Base-by-base conservation (phyloP, 2,329 filamentous ascomycete species). In the Pseudophaeomoniella oleicola region DNA sequence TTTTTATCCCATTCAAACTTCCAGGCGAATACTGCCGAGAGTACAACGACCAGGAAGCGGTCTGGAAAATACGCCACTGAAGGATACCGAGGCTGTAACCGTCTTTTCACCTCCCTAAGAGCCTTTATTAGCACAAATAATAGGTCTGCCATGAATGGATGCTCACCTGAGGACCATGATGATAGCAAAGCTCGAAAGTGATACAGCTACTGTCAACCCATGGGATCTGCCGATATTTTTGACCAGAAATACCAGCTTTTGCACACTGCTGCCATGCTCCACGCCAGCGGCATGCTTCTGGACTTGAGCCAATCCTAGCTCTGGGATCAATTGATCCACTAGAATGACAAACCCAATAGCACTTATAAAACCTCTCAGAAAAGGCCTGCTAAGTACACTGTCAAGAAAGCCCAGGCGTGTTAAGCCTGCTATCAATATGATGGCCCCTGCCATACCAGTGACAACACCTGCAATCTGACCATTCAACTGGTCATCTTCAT, bases 321-420 rank as follows among this genome's bases (percentile, higher is more conserved):
- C 86, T 0, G 88, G 87, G 37, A 94, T 82, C 32, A 94, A 64
- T 59, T 98, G 90, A 55, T 96, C 90, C 22, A 96, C 84, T 29
- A 92, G 76, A 53, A 98, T 96, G 45, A 96, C 87, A 38, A 94
- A 83, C 34, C 90, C 90, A 53, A 98, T 92, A 35, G 90, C 90
- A 39, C 84, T 94, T 59, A 98, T 94, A 61, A 98, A 98, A 1
- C 90, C 90, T 41, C 90, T 71, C 38, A 96, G 61, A 49, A 98
- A 96, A 1, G 90, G 90, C 19, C 85, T 72, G 47, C 87, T 94
- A 22, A 98, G 69, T 9, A 98, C 87, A 50, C 85, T 94, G 53
- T 98, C 90, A 42, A 98, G 59, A 50, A 96, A 98, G 0, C 90
- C 90, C 3, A 98, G 64, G 11, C 90, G 72, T 16, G 82, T 81